Evolutionary conservation across 164 flowering plant species (phyloP), one percentile per base, ranked within the genome.

Genomic region (Vitis rotundifolia): DNA sequence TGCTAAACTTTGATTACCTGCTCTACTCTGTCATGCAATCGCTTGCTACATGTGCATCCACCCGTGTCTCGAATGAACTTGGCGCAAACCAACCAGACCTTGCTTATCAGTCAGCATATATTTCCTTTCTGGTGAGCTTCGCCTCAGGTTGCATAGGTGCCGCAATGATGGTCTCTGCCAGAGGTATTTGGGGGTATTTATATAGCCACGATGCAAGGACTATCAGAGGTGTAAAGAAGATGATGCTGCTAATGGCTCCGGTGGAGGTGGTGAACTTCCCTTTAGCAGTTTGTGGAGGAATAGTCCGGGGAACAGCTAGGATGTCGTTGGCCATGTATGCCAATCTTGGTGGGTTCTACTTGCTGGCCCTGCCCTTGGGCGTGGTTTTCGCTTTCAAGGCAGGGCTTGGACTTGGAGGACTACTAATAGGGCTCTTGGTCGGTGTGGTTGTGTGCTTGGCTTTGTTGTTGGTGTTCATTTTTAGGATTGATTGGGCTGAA

Each of bases 181-280:
- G 91, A 59, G 89, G 92, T 2, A 14, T 66, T 22, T 88, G 99
- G 98, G 99, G 92, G 8, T n/a, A 74, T 19, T 26, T 94, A 78
- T 94, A 82, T 49, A 90, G 87, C 79, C 86, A 80, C 59, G 87
- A 90, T 22, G 50, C 71, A 50, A 90, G 80, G 49, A 76, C 87
- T 7, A 37, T 88, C 19, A 76, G 62, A 44, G 85, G 87, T 8
- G 97, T 95, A 18, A 86, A 82, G 85, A 90, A 77, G 76, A 88
- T 79, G 83, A 79, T 93, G 91, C 14, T 82, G 71, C 19, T 93
- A 15, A 87, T 93, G 97, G 92, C 91, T 52, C 10, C 78, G 52
- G 58, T 90, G 9, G 98, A 95, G 73, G 79, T 90, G 57, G 84
- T 89, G 11, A 95, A 93, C 68, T 93, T 95, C 66, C 99, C 98